Conservation (phyloP, 2,329 filamentous ascomycete genomes). For the Dactylella cylindrospora region DNA sequence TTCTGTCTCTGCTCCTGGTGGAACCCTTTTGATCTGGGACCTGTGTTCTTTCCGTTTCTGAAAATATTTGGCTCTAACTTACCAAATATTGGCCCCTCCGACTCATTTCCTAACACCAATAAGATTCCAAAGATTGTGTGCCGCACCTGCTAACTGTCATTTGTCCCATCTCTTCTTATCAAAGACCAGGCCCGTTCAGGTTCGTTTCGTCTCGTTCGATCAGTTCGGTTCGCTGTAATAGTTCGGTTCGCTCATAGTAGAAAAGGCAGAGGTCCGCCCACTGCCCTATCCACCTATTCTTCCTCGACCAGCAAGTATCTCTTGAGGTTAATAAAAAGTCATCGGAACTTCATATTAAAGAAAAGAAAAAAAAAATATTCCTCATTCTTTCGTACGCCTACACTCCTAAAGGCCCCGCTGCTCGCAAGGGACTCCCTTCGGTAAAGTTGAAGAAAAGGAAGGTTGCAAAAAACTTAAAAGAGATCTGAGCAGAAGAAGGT, state of each 20-base stretch:
- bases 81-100: conserved; percentile 37
- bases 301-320: conserved; percentile 18
- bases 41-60: conserved; percentile 36
- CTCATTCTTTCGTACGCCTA: conserved; percentile 8
- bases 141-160: conserved; percentile 40
- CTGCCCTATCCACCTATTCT: conserved; percentile 6
- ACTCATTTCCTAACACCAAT: conserved; percentile 44
- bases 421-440: conserved; percentile 40
- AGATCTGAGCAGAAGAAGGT: conserved; percentile 38
- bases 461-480: conserved; percentile 43
- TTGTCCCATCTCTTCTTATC: conserved; percentile 35
- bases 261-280: conserved; percentile 25
- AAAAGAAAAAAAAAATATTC: conserved; percentile 5
- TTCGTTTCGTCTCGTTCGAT: conserved; percentile 31
- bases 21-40: conserved; percentile 18
- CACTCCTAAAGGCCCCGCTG: conserved; percentile 10
- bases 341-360: not conserved
- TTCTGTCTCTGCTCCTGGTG: conserved; percentile 25
- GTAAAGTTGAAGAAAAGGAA: conserved; percentile 44
- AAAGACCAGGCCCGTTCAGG: conserved; percentile 33
- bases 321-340: not conserved
- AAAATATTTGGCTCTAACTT: conserved; percentile 22
- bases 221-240: conserved; percentile 31
- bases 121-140: conserved; percentile 33
- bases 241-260: conserved; percentile 36